Base-by-base conservation (phyloP, 2,329 filamentous ascomycete genomes). In the Xylariales sp. region DNA sequence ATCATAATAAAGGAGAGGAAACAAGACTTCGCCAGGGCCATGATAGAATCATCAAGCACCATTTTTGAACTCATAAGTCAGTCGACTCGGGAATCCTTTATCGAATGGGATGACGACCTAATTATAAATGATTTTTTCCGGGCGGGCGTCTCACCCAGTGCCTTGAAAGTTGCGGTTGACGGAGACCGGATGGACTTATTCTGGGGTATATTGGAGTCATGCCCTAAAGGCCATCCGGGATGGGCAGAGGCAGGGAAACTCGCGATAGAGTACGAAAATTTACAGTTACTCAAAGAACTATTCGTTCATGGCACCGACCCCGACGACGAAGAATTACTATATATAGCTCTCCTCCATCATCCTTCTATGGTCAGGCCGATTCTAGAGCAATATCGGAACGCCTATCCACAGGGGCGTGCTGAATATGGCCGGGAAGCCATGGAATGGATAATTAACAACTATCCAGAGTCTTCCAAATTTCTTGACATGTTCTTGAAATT, bases 401-500 rank as follows among this genome's bases (percentile, higher is more conserved):
- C 16, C 5, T 53, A 58, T 2, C 62, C 54, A 18, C 16, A 57
- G 58, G 53, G 46, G 1, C 14, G 16, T 36, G 9, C 8, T n/a
- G 45, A 28, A 45, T 52, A 58, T 58, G 46, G 53, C 5, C 1
- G 12, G 12, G 0, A 0, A 7, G 3, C n/a, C 4, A 52, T 64
- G 8, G 0, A 1, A 3, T 0, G 4, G 1, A 23, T 16, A 34
- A 36, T 63, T 18, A 0, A 7, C 0, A 0, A 3, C 0, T n/a
- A 18, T 6, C 32, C 18, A 5, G 4, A 30, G 28, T 14, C 32
- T 0, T 12, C 14, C 1, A 12, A 43, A 23, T 5, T 16, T 14
- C 14, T 62, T 1, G 53, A 57, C 9, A 14, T 23, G 4, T 14
- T 63, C 7, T 45, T 63, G 12, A 12, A 32, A 16, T 50, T 41